Base-by-base conservation (phyloP, 768 basidiomycete genomes). In the Rhodocollybia butyracea region DNA sequence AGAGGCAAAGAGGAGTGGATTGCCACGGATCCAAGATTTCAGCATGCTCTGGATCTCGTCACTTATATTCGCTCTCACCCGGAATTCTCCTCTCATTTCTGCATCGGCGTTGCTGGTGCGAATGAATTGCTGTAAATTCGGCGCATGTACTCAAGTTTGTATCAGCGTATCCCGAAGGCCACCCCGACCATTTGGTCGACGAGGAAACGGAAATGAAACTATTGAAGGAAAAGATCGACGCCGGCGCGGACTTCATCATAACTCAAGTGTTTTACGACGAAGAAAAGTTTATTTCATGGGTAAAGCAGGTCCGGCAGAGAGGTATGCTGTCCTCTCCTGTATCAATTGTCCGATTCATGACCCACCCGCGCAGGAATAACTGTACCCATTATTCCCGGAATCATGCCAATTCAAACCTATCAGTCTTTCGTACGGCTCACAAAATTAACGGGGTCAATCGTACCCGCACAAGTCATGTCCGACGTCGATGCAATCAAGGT, bases 361-460 rank as follows among this genome's bases (percentile, higher is more conserved):
- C 17, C n/a, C 2, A n/a, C 8, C 7, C 8, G 5, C 22, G 41
- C 63, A 95, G 97, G 95, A 30, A 94, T 99, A 64, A 79, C 70
- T 0, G 82, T 94, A 1, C 96, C 97, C 1, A 84, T 99, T 61
- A 88, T 99, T 57, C 94, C 97, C 8, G 94, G 95, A 11, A 84
- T 98, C 53, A 97, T 98, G 94, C 96, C 97, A 0, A 93, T 99
- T 54, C 97, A 98, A 66, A 98, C 91, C 22, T 96, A 94, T 67
- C 83, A 88, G 3, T 97, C 97, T 1, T 98, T 99, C 72, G 76
- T 89, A 42, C 86, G 97, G 43, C 76, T 98, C 62, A 91, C 88
- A 21, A 97, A 95, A 68, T 76, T 99, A 41, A 95, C 92, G 59
- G 89, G 89, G 17, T 84, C 86, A 3, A 77, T 76, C 21, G 85